Conservation (phyloP, 805 yeast genomes). For the Ogataea parapolymorpha region DNA sequence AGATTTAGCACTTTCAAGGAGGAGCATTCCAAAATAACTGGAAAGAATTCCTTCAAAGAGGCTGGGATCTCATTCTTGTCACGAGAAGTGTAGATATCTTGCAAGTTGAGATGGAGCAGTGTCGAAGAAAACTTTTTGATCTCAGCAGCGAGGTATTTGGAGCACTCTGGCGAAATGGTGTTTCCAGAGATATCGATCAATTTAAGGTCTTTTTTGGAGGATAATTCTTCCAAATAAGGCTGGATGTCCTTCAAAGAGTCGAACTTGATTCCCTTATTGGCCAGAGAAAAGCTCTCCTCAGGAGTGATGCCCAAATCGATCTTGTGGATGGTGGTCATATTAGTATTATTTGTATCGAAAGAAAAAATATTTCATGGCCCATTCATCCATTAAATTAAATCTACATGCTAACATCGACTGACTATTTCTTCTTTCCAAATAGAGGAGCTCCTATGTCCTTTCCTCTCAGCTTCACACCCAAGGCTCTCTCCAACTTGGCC, state of each 20-base stretch:
- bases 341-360: neutral
- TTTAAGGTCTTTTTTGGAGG: slow-evolving; percentile 35
- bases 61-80: slow-evolving; percentile 91
- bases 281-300: slow-evolving; percentile 55
- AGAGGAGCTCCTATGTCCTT: slow-evolving; percentile 92
- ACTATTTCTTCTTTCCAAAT: slow-evolving; percentile 48
- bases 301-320: slow-evolving; percentile 40
- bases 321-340: slow-evolving; percentile 35
- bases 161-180: slow-evolving; percentile 90
- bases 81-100: slow-evolving; percentile 94
- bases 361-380: slow-evolving; percentile 5
- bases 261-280: slow-evolving; percentile 74
- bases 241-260: slow-evolving; percentile 69
- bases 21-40: slow-evolving; percentile 66
- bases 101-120: slow-evolving; percentile 70
- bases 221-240: slow-evolving; percentile 62
- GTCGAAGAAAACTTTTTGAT: slow-evolving; percentile 41
- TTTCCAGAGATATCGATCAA: slow-evolving; percentile 86
- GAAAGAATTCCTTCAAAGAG: slow-evolving; percentile 68
- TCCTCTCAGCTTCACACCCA: slow-evolving; percentile 95
- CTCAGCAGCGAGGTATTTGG: slow-evolving; percentile 62
- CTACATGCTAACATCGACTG: slow-evolving; percentile 2
- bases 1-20: slow-evolving; percentile 72
- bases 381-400: slow-evolving; percentile 4
- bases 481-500: slow-evolving; percentile 87